A percentile compares a stretch with the other conserved stretches of the same genome.
These are phyloP conservation scores for Fusarium sp. DNA, from an alignment of 2,329 filamentous ascomycete species.

Conservation along the genomic window DNA sequence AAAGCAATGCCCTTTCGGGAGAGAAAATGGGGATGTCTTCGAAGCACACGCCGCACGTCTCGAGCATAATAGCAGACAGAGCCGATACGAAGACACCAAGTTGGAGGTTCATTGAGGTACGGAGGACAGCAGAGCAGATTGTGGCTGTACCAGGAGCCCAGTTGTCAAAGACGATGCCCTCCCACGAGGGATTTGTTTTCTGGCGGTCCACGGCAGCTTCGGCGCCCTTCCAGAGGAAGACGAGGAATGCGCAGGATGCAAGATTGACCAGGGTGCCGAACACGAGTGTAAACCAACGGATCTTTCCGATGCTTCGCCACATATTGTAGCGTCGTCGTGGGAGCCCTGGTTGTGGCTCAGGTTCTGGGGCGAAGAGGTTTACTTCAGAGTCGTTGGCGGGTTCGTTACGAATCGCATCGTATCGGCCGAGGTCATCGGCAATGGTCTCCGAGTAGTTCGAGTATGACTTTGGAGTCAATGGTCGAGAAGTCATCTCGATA, in stretches of 20 bases:
- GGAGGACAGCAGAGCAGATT: background rate
- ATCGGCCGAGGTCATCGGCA: background rate
- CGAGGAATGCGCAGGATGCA: slow-evolving; percentile 1
- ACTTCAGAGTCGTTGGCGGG: background rate
- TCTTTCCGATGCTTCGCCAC: background rate
- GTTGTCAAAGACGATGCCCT: background rate
- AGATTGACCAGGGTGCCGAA: slow-evolving; percentile 10
- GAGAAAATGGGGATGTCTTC: background rate
- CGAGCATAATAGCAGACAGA: background rate
- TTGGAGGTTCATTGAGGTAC: background rate
- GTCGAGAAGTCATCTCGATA: background rate
- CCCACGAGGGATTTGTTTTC: background rate
- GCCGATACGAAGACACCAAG: background rate
- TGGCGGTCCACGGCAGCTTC: background rate
- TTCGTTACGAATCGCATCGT: background rate
- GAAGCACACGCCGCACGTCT: background rate
- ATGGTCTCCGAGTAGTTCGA: background rate
- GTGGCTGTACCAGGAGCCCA: background rate
- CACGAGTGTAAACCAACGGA: background rate
- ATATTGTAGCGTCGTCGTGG: background rate
- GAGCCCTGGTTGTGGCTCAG: background rate
- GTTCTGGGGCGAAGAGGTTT: background rate
- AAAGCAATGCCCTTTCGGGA: background rate
- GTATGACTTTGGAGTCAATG: background rate
- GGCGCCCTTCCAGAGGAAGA: slow-evolving; percentile 22